Evolutionary conservation across 306 rosid genomes (phyloP), one percentile per base, ranked within the genome.

Genomic region (Acacia confusa): DNA sequence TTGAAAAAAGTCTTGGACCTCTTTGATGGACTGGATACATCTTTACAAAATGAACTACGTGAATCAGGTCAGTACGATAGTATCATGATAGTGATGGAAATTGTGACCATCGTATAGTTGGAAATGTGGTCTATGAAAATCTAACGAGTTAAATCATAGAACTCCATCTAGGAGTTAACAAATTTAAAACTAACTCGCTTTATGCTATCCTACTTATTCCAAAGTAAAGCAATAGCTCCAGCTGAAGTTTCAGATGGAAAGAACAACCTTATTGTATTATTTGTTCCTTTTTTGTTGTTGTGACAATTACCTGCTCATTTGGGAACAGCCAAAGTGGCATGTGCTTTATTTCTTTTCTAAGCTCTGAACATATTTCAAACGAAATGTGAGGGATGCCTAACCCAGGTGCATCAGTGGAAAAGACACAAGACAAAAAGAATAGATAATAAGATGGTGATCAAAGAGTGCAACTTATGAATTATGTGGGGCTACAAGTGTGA

Each of bases 11-110:
- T 60, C 24, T 68, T 41, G 66, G 64, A 40, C 70, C 32, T 80
- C 78, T 77, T 50, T 78, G 60, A 71, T 44, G 85, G 81, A 64
- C 55, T 60, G 83, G 81, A 63, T 72, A 60, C 65, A 70, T 81
- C 43, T 77, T 79, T 82, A 68, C 78, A 76, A 57, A 67, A 16
- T 74, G 72, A 72, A 81, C 78, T 72, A 43, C 30, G 47, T 72
- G 75, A 79, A 45, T 69, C 69, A 82, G 87, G 88, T 87, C 58
- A 80, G 89, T 81, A 17, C 71, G 67, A 40, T 67, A 75, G 58
- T n/a, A 66, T 60, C 74, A 43, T 70, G 45, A 78, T 57, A 44
- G 50, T 73, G 48, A 20, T 66, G 30, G 70, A 65, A 30, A 68
- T 60, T 34, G 58, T 50, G 45, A 4, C 40, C 45, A 27, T 52